These are phyloP conservation scores for Poa pratensis DNA, from an alignment of 176 grass and related monocot species.

Conservation along the genomic window DNA sequence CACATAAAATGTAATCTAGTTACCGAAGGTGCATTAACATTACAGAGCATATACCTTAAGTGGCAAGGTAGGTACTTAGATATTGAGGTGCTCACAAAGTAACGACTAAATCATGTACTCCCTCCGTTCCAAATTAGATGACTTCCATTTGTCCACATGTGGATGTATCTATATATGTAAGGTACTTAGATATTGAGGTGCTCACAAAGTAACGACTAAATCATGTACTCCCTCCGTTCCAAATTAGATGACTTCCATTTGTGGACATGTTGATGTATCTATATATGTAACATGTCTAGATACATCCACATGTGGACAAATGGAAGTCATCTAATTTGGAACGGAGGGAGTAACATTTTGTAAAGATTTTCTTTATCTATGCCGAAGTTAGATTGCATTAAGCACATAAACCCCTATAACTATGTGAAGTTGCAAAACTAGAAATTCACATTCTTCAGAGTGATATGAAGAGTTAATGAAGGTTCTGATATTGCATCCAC, in stretches of 20 bases:
- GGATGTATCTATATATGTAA: too few relatives aligned
- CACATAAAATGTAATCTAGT: constrained; percentile 10
- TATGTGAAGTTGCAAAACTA: constrained; percentile 17
- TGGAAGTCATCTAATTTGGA: too few relatives aligned
- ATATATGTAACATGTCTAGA: too few relatives aligned
- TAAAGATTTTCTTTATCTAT: neutral
- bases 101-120: neutral
- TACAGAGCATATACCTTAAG: neutral
- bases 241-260: too few relatives aligned
- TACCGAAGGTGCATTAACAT: constrained; percentile 16
- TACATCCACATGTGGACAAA: too few relatives aligned
- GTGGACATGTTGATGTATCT: too few relatives aligned
- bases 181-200: constrained; percentile 7
- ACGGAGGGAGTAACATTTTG: too few relatives aligned
- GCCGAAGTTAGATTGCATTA: constrained; percentile 24
- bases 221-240: too few relatives aligned
- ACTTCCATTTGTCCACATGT: too few relatives aligned
- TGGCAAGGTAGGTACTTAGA: neutral
- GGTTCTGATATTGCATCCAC: constrained; percentile 10
- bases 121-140: too few relatives aligned
- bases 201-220: neutral
- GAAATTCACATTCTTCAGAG: neutral
- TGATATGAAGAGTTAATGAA: neutral
- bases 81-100: constrained; percentile 3
- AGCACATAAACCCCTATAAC: neutral